Base-by-base conservation (phyloP, 139 green algal species). In the Closterium sp. region DNA sequence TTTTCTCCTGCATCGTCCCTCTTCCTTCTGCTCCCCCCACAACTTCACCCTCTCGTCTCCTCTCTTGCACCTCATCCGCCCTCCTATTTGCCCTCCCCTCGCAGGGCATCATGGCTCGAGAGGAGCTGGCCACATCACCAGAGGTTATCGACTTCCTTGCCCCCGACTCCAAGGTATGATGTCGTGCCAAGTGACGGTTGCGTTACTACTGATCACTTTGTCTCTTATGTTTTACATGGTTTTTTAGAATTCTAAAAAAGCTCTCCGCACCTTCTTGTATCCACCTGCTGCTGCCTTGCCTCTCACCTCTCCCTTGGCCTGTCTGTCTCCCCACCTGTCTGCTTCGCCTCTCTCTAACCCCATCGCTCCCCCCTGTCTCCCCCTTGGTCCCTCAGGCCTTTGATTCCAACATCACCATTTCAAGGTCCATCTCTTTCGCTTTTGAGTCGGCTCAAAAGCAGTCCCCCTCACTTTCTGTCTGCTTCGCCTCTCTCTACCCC, bases 131-230 rank as follows among this genome's bases (percentile, higher is more conserved):
- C 6, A 87, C 92, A 87, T 43, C 25, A 3, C 89, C 92, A 21
- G 89, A 89, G 31, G 84, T 92, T 33, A 64, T 33, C 10, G 89
- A 92, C 85, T 92, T 92, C 85, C 89, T 92, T 16, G 31, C 23
- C 31, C 33, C 89, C 4, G 84, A 89, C 38, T 92, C 89, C 30
- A 64, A 92, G 84, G 89, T 91, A 8, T 32, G 76, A 12, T 91
- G 19, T n/a, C n/a, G n/a, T n/a, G n/a, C n/a, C n/a, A n/a, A n/a
- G n/a, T n/a, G n/a, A n/a, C n/a, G n/a, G n/a, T n/a, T n/a, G n/a
- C n/a, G n/a, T n/a, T n/a, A n/a, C n/a, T n/a, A n/a, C n/a, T n/a
- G n/a, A n/a, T n/a, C n/a, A n/a, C n/a, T n/a, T n/a, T n/a, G n/a
- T n/a, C n/a, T n/a, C n/a, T n/a, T n/a, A n/a, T n/a, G n/a, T n/a